A percentile compares a stretch with the other conserved stretches of the same genome.
Conservation (phyloP, 345 rosid species). For the Zanthoxylum bungeanum region DNA sequence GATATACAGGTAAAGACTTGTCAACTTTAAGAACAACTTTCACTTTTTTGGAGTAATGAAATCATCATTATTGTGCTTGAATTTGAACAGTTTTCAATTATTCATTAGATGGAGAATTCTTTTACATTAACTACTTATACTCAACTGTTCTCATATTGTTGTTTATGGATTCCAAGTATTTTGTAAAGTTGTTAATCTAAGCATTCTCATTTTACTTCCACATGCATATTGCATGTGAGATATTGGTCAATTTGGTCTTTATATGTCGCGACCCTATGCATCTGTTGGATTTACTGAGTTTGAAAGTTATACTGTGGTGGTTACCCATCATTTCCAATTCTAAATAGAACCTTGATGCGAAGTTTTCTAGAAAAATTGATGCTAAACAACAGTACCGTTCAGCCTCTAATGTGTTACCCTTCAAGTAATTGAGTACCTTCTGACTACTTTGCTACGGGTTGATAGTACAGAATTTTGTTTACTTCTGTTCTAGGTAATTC, state of each 20-base stretch:
- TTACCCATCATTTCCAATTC: neutral
- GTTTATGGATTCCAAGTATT: neutral
- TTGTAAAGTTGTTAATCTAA: too few relatives aligned
- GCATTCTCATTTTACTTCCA: neutral
- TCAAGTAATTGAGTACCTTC: neutral
- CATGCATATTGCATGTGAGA: neutral
- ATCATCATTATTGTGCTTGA: neutral
- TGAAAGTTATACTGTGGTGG: neutral
- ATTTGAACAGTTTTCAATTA: neutral
- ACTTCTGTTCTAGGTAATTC: neutral
- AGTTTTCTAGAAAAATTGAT: neutral
- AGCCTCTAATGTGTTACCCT: neutral
- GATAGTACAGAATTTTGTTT: neutral
- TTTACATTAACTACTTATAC: neutral
- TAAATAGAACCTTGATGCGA: conserved; percentile 1
- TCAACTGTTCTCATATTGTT: neutral
- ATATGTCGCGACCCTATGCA: neutral
- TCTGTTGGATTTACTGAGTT: neutral
- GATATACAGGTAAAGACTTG: conserved; percentile 62
- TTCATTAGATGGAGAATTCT: neutral
- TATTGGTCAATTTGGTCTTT: neutral
- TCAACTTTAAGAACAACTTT: neutral
- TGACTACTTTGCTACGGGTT: neutral
- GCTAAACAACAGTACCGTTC: neutral
- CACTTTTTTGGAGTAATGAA: conserved; percentile 5